phyloP scores from a whole-genome alignment of 257 asterid genomes.

The Plectranthus barbatus region DNA sequence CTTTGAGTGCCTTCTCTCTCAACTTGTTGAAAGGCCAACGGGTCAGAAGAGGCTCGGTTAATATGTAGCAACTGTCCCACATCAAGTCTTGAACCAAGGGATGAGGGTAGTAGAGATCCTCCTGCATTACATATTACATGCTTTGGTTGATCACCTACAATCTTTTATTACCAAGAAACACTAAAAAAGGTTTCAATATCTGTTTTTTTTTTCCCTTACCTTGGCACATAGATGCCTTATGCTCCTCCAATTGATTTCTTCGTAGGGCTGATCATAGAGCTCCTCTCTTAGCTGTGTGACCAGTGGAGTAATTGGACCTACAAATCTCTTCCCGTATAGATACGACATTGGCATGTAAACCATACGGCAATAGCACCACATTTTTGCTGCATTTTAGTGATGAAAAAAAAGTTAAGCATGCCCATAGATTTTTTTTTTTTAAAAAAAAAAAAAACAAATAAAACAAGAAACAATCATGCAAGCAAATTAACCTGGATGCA shows the following conservation, averaged over 20 bases:
- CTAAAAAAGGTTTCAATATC: no score
- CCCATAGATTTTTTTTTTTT: no score
- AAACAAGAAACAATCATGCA: not conserved
- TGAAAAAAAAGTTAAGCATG: not conserved
- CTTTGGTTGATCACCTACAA: not conserved
- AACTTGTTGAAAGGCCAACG: constrained; percentile 68
- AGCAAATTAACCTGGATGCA: constrained; percentile 71
- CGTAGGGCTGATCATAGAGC: constrained; percentile 51
- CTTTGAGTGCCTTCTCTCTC: constrained; percentile 53
- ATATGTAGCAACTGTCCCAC: constrained; percentile 54
- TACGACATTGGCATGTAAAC: constrained; percentile 84
- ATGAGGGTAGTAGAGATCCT: constrained; percentile 70
- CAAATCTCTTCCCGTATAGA: constrained; percentile 64
- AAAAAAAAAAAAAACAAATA: not conserved
- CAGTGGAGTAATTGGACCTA: constrained; percentile 64
- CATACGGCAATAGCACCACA: constrained; percentile 78
- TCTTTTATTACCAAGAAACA: not conserved
- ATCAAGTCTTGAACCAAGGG: constrained; percentile 60
- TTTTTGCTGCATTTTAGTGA: constrained; percentile 42
- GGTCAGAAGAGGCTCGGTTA: constrained; percentile 58
- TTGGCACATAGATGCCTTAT: constrained; percentile 52
- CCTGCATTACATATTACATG: constrained; percentile 26
- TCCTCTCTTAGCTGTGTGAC: constrained; percentile 52
- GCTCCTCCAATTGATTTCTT: constrained; percentile 51
- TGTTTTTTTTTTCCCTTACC: constrained; percentile 19